These are phyloP conservation scores for Geotrichum aggregatum DNA, from an alignment of 1,139 yeast species.

Conservation along the genomic window DNA sequence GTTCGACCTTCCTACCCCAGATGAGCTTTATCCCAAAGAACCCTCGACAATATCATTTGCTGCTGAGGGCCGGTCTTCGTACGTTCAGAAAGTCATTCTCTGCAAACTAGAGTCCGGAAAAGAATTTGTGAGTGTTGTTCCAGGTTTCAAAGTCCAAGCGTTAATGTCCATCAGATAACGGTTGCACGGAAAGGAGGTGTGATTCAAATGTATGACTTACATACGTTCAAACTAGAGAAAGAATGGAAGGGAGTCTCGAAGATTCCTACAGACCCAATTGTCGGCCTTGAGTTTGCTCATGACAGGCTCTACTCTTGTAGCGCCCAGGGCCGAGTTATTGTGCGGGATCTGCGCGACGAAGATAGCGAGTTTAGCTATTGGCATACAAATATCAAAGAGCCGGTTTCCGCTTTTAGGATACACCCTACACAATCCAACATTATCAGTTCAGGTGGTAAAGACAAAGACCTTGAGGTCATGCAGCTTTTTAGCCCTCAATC, in stretches of 20 bases:
- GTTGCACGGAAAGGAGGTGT: constrained; percentile 38
- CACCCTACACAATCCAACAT: constrained; percentile 36
- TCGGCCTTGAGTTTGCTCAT: constrained; percentile 36
- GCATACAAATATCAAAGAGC: constrained; percentile 35
- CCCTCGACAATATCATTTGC: constrained; percentile 26
- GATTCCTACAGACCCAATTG: constrained; percentile 35
- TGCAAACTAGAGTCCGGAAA: constrained; percentile 24
- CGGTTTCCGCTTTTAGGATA: constrained; percentile 41
- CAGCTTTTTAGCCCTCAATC: constrained; percentile 20
- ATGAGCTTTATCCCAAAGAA: constrained; percentile 21
- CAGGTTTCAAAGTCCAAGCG: constrained; percentile 7
- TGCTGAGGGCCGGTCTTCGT: constrained; percentile 30
- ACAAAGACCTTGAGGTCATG: constrained; percentile 41
- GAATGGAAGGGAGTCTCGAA: constrained; percentile 39
- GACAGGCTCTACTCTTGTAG: constrained; percentile 46
- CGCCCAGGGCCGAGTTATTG: constrained; percentile 43
- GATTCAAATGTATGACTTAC: constrained; percentile 35
- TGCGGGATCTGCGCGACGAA: constrained; percentile 47
- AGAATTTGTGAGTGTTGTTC: constrained; percentile 27
- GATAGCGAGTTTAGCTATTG: constrained; percentile 21
- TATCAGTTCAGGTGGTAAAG: constrained; percentile 46
- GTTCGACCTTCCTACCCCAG: constrained; percentile 24
- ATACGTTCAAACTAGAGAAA: constrained; percentile 31
- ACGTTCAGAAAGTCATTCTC: constrained; percentile 33
- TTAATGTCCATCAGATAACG: constrained; percentile 27